Base-by-base conservation (phyloP, 2,329 filamentous ascomycete genomes). In the Neofusicoccum sp. region DNA sequence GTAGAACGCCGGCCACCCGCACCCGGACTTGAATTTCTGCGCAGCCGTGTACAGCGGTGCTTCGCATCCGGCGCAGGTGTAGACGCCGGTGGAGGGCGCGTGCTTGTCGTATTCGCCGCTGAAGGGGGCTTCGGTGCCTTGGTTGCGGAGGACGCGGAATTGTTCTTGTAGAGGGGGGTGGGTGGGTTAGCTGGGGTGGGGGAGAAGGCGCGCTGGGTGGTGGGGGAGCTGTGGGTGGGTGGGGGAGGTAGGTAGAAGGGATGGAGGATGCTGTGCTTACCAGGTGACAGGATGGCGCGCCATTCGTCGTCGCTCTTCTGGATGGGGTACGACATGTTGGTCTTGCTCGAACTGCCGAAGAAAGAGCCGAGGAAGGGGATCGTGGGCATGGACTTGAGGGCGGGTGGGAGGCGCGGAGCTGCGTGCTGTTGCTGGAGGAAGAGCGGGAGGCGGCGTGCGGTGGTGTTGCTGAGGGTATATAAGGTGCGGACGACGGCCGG, bases 1-100 rank as follows among this genome's bases (percentile, higher is more conserved):
- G 73, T 93, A 99, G 78, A 98, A 99, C 11, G 95, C 95, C 0
- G 95, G 95, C 95, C 95, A 99, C 63, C 95, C 95, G 76, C 95
- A 99, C 43, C 92, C 91, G 16, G 90, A 96, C 76, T 90, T 90
- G 84, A 99, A 99, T 76, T 99, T 99, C 78, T 96, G 93, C 64
- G 84, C 84, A 30, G 95, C 93, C 75, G 88, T 93, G 84, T 99
- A 99, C 16, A 99, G 86, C 4, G 95, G 93, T 6, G 92, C 84
- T 30, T 87, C 76, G 81, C 95, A 99, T 57, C 86, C 95, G 16
- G 90, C 90, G 77, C 95, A 99, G 47, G 83, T 87, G 79, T 98
- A 99, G 59, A 91, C 84, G 61, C 95, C 96, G 4, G 83, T 72
- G 0, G 82, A 76, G 1, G 92, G 87, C 72, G 87, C 84, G 80